Evolutionary conservation across 2,329 filamentous ascomycete genomes (phyloP), one percentile per base, ranked within the genome.

Genomic region (Zymoseptoria crescenta): DNA sequence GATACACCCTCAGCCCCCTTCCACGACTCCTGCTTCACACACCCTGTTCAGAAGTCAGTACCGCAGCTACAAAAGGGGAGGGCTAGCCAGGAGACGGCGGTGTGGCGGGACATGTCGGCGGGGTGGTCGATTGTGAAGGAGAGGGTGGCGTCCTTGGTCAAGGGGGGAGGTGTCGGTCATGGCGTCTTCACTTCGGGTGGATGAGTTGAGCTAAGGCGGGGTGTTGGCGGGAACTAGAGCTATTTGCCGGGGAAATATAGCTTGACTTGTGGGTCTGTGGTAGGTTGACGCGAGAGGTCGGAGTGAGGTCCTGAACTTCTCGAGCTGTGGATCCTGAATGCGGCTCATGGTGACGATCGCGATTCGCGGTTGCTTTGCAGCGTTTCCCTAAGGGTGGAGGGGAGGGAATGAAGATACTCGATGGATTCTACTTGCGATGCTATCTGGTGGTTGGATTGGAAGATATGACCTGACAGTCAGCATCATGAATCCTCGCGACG

Each of bases 51-150:
- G 28, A 16, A 13, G 35, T 41, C 19, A 50, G 19, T n/a, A 50
- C 19, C 20, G 54, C 65, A 67, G 55, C 57, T 57, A 35, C 60
- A 61, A 13, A 59, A 62, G 4, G 65, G 65, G n/a, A 55, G 24
- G 7, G 59, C 59, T 8, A 60, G 54, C 54, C 54, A 56, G 16
- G 50, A 21, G 6, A 52, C 50, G 21, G 27, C 13, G 16, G n/a
- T 28, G 50, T 52, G 24, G 9, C 35, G 50, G 35, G 35, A 41
- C 50, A 52, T 52, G n/a, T 21, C 50, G 9, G 24, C 24, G 24
- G 50, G 50, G n/a, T 52, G 50, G 13, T 52, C 50, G 19, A 16
- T 24, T 8, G 50, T 52, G 24, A 13, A 8, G 19, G 13, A 24
- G n/a, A 52, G 50, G 19, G 20, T 21, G 8, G 24, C 20, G 50